These are phyloP conservation scores for Emericellopsis cladophorae DNA, from an alignment of 2,329 filamentous ascomycete genomes.

Conservation along the genomic window DNA sequence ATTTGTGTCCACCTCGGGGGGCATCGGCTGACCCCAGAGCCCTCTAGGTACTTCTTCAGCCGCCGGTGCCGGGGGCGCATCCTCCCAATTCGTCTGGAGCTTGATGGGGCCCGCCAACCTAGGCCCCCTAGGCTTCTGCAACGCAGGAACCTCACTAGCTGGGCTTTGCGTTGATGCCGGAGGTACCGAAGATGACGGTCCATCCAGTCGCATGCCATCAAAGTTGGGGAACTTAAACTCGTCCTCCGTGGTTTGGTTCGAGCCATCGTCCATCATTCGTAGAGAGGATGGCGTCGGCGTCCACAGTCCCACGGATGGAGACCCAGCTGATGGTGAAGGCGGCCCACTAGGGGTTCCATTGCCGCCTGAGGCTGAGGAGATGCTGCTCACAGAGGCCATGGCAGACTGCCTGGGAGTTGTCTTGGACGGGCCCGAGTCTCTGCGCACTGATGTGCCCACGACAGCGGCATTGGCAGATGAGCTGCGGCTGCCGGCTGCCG, in stretches of 20 bases:
- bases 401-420: conserved; percentile 8
- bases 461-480: conserved; percentile 28
- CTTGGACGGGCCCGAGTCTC: conserved; percentile 8
- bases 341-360: conserved; percentile 2
- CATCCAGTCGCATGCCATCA: conserved; percentile 22
- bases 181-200: conserved; percentile 1
- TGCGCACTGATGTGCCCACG: conserved; percentile 13
- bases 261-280: conserved; percentile 30
- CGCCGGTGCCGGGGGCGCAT: conserved; percentile 4
- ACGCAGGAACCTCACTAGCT: neutral
- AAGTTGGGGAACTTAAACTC: conserved; percentile 40
- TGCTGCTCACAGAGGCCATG: conserved; percentile 2
- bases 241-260: conserved; percentile 23
- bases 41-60: conserved; percentile 24
- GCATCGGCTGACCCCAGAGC: conserved; percentile 29
- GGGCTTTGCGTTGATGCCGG: neutral
- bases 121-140: conserved; percentile 7
- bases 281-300: conserved; percentile 22
- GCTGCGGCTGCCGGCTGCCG: conserved; percentile 26
- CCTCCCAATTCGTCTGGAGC: conserved; percentile 17
- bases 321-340: conserved; percentile 3
- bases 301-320: conserved; percentile 16
- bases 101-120: conserved; percentile 21
- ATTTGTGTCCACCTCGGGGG: conserved; percentile 30
- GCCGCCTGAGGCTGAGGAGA: conserved; percentile 1